These are phyloP conservation scores for Alternaria brassicae DNA, from an alignment of 2,329 filamentous ascomycete species.

Conservation along the genomic window DNA sequence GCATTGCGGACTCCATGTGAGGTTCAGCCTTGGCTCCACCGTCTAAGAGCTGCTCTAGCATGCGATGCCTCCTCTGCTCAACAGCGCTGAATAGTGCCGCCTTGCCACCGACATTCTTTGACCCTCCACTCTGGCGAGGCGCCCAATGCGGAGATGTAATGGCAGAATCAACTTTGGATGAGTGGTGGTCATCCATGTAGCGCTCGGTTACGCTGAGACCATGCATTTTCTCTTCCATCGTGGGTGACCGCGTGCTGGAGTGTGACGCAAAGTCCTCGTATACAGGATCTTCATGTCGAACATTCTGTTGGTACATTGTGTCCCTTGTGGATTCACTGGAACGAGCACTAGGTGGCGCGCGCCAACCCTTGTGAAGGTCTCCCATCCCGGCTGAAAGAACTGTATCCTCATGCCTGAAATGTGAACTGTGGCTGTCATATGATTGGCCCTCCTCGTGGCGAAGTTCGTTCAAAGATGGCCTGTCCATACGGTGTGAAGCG, in stretches of 20 bases:
- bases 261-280: constrained; percentile 32
- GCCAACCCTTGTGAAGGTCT: constrained; percentile 40
- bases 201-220: constrained; percentile 34
- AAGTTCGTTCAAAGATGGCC: constrained; percentile 30
- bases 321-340: constrained; percentile 39
- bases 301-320: constrained; percentile 34
- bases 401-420: constrained; percentile 28
- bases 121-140: constrained; percentile 31
- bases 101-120: constrained; percentile 45
- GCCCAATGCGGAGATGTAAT: constrained; percentile 24
- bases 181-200: constrained; percentile 30
- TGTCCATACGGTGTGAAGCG: constrained; percentile 17
- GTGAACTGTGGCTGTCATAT: constrained; percentile 19
- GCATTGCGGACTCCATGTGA: constrained; percentile 41
- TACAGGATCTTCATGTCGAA: constrained; percentile 28
- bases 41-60: constrained; percentile 48
- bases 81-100: constrained; percentile 60
- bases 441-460: constrained; percentile 20
- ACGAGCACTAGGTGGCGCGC: constrained; percentile 38
- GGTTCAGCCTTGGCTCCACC: constrained; percentile 41
- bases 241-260: constrained; percentile 28
- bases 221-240: constrained; percentile 37
- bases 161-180: constrained; percentile 28
- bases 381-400: constrained; percentile 26
- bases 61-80: constrained; percentile 69